These are phyloP conservation scores for Pilobolus umbonatus DNA, from an alignment of 192 early-diverging fungal species.

Conservation along the genomic window DNA sequence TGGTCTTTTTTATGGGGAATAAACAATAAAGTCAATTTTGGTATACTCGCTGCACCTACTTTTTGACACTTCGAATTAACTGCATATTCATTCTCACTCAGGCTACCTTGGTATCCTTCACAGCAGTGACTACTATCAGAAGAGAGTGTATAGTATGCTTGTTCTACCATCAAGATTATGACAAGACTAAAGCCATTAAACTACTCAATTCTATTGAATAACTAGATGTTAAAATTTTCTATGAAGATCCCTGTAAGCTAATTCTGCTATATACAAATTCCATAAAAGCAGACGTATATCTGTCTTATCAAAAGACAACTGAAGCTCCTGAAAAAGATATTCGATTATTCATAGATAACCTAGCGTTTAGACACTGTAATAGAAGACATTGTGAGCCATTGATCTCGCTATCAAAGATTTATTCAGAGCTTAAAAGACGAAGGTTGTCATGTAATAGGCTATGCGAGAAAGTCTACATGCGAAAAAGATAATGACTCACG, in stretches of 20 bases:
- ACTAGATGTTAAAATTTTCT: slow-evolving; percentile 3
- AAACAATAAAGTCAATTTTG: no score
- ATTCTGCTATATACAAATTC: no score
- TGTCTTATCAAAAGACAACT: no score
- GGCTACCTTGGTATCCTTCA: background rate
- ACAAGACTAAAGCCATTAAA: slow-evolving; percentile 12
- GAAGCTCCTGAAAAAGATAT: no score
- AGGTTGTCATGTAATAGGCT: background rate
- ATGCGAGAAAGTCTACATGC: slow-evolving; percentile 1
- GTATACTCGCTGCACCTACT: no score
- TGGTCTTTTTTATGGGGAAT: no score
- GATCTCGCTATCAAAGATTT: slow-evolving; percentile 2
- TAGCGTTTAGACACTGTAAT: slow-evolving; percentile 2
- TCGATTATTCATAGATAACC: background rate
- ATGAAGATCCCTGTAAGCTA: no score
- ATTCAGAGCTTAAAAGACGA: slow-evolving; percentile 2
- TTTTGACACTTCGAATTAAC: no score
- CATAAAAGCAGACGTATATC: no score
- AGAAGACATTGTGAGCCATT: slow-evolving; percentile 6
- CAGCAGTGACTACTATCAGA: background rate
- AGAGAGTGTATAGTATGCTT: slow-evolving; percentile 1
- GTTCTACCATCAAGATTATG: slow-evolving; percentile 9
- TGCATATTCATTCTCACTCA: no score
- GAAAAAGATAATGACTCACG: background rate
- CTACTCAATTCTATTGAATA: slow-evolving; percentile 9